Evolutionary conservation across 495 filamentous ascomycete species (phyloP).

Genomic region (Chaetomium fimeti): DNA sequence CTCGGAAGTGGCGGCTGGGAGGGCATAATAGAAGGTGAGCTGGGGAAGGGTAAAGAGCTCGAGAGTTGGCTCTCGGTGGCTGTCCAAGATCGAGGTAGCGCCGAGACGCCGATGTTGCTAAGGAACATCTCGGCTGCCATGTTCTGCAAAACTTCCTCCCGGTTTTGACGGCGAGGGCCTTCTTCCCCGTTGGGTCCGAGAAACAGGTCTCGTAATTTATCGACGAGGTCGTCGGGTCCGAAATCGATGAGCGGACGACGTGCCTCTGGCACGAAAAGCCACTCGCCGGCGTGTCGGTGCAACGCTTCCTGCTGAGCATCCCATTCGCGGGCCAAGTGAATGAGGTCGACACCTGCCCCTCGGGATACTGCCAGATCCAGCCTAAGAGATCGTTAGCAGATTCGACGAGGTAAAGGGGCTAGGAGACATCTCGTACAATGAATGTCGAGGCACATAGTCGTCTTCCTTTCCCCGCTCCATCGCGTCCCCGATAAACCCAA

Average conservation of each 20-base stretch:
- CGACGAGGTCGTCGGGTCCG: slow-evolving; percentile 22
- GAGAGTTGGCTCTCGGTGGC: slow-evolving; percentile 3
- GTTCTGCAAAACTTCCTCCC: slow-evolving; percentile 17
- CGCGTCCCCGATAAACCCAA: slow-evolving; percentile 20
- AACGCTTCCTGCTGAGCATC: slow-evolving; percentile 22
- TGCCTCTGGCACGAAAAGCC: slow-evolving; percentile 19
- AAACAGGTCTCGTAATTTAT: slow-evolving; percentile 20
- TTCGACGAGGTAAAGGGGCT: not conserved
- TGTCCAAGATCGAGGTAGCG: slow-evolving; percentile 14
- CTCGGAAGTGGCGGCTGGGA: slow-evolving; percentile 12
- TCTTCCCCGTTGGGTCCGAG: not conserved
- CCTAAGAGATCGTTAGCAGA: slow-evolving; percentile 20
- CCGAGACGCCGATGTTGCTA: slow-evolving; percentile 27
- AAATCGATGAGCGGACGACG: slow-evolving; percentile 19
- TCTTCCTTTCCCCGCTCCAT: slow-evolving; percentile 21
- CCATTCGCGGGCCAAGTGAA: slow-evolving; percentile 26
- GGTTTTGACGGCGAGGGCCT: not conserved
- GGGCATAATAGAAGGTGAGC: slow-evolving; percentile 23
- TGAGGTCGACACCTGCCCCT: slow-evolving; percentile 2
- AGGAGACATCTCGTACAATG: slow-evolving; percentile 20
- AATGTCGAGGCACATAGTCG: slow-evolving; percentile 30
- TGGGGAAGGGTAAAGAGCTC: slow-evolving; percentile 23
- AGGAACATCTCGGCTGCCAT: slow-evolving; percentile 32
- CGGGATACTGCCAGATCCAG: slow-evolving; percentile 22
- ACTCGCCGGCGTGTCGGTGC: slow-evolving; percentile 14